A percentile compares a stretch with the other conserved stretches of the same genome.
Conservation (phyloP, 1,139 yeast genomes). For the Spathaspora sp. region DNA sequence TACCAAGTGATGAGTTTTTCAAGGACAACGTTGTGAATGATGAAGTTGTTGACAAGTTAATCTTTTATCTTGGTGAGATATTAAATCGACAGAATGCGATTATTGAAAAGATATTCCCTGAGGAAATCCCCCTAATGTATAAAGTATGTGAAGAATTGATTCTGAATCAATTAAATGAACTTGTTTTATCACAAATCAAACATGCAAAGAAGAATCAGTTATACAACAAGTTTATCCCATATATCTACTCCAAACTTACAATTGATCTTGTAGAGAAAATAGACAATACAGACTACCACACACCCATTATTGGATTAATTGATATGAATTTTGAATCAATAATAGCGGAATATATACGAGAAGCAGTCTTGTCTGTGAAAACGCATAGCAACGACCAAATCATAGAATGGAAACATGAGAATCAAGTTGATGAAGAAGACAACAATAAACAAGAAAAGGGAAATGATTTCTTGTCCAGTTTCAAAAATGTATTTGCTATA, state of each 20-base stretch:
- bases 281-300: conserved; percentile 33
- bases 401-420: conserved; percentile 40
- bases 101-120: conserved; percentile 43
- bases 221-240: conserved; percentile 33
- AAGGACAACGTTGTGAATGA: no score
- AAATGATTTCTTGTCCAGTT: conserved; percentile 53
- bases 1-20: conserved; percentile 15
- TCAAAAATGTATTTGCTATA: conserved; percentile 58
- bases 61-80: conserved; percentile 26
- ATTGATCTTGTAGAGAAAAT: conserved; percentile 26
- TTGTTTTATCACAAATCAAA: conserved; percentile 31
- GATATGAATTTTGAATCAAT: conserved; percentile 50
- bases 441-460: conserved; percentile 32
- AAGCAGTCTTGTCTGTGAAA: conserved; percentile 37
- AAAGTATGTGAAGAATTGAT: conserved; percentile 48
- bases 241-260: conserved; percentile 29
- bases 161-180: conserved; percentile 40
- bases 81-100: conserved; percentile 38
- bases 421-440: conserved; percentile 29
- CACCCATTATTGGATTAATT: conserved; percentile 37
- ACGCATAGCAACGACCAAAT: conserved; percentile 26
- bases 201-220: conserved; percentile 25
- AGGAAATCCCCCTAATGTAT: conserved; percentile 46
- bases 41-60: conserved; percentile 23
- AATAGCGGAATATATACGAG: conserved; percentile 51